Evolutionary conservation across 768 basidiomycete genomes (phyloP).

Genomic region (Kwoniella newhampshirensis): DNA sequence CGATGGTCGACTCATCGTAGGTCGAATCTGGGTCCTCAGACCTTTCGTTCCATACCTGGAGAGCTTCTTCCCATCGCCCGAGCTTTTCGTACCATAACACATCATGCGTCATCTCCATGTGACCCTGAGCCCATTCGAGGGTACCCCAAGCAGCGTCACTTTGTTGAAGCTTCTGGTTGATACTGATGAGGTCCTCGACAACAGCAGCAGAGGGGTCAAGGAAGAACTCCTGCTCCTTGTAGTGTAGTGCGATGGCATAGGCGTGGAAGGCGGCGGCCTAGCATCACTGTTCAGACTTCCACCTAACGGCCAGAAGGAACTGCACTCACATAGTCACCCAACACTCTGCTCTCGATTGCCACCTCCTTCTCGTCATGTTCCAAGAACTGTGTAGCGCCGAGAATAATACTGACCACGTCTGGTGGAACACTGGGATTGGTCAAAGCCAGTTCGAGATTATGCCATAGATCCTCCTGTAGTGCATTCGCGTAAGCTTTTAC

Average conservation of each 20-base stretch:
- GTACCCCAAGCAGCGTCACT: slow-evolving; percentile 98
- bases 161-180: slow-evolving; percentile 94
- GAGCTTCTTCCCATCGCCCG: slow-evolving; percentile 91
- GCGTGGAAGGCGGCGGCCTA: slow-evolving; percentile 84
- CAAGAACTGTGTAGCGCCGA: slow-evolving; percentile 97
- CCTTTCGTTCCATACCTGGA: slow-evolving; percentile 55
- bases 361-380: slow-evolving; percentile 96
- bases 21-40: slow-evolving; percentile 68
- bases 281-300: slow-evolving; percentile 6
- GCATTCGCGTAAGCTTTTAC: neutral
- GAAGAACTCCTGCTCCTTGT: slow-evolving; percentile 97
- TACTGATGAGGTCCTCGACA: slow-evolving; percentile 89
- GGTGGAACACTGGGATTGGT: slow-evolving; percentile 70
- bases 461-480: slow-evolving; percentile 84
- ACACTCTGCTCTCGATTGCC: slow-evolving; percentile 86
- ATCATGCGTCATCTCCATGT: slow-evolving; percentile 73
- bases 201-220: slow-evolving; percentile 80
- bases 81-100: slow-evolving; percentile 99
- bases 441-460: slow-evolving; percentile 81
- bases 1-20: slow-evolving; percentile 59
- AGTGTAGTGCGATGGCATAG: slow-evolving; percentile 95
- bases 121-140: slow-evolving; percentile 80
- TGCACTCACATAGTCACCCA: slow-evolving; percentile 76
- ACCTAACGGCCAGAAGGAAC: too few species aligned
- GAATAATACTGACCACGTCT: slow-evolving; percentile 83